Conservation (phyloP, 306 rosid genomes). For the Hippophae rhamnoides region DNA sequence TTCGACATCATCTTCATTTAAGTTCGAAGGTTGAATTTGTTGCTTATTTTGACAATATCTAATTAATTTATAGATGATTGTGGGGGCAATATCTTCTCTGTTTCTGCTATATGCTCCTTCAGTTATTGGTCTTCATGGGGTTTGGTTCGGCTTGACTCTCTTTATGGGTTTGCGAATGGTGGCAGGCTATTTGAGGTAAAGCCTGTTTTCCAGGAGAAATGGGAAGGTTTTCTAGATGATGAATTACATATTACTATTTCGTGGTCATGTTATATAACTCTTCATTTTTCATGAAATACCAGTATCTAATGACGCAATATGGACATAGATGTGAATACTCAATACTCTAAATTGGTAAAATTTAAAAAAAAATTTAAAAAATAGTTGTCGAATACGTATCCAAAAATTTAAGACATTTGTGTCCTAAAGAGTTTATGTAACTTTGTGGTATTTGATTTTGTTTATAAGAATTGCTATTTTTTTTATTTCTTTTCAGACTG, state of each 20-base stretch:
- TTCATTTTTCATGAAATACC: too few relatives aligned
- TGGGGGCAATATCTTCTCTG: slow-evolving; percentile 61
- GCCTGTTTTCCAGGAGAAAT: too few relatives aligned
- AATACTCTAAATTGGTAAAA: too few relatives aligned
- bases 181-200: slow-evolving; percentile 73
- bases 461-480: background rate
- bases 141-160: slow-evolving; percentile 73
- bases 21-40: slow-evolving; percentile 10
- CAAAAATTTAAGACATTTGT: too few relatives aligned
- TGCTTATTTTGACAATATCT: slow-evolving; percentile 9
- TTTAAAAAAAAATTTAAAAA: too few relatives aligned
- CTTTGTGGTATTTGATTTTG: background rate
- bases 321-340: too few relatives aligned
- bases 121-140: slow-evolving; percentile 55
- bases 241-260: background rate
- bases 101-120: slow-evolving; percentile 61
- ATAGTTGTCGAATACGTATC: too few relatives aligned
- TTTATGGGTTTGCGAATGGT: slow-evolving; percentile 65
- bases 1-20: slow-evolving; percentile 5
- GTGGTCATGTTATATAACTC: background rate
- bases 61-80: slow-evolving; percentile 40
- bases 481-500: slow-evolving; percentile 41
- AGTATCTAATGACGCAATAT: too few relatives aligned
- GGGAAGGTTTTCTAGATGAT: background rate
- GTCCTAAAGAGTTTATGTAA: too few relatives aligned